These are phyloP conservation scores for Mycena metata DNA, from an alignment of 768 basidiomycete species.

Conservation along the genomic window DNA sequence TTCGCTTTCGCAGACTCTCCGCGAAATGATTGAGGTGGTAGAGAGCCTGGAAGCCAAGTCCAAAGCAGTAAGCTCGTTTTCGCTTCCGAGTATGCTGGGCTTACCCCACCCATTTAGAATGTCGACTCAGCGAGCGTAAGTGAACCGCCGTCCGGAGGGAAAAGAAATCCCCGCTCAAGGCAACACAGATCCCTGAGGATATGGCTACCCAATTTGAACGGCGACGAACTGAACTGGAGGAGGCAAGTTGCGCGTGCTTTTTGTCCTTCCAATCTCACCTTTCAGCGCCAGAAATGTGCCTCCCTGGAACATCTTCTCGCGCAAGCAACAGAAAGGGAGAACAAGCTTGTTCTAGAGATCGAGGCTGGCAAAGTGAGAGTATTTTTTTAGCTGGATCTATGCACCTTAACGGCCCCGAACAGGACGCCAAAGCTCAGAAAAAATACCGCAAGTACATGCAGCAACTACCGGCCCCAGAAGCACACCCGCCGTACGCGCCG, in stretches of 20 bases:
- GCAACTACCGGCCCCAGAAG: background rate
- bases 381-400: too few species aligned
- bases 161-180: too few species aligned
- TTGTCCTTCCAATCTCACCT: too few species aligned
- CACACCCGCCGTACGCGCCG: background rate
- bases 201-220: too few species aligned
- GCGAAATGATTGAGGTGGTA: constrained; percentile 10
- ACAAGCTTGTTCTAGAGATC: too few species aligned
- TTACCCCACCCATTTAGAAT: too few species aligned
- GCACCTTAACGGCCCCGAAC: background rate
- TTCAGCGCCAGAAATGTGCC: background rate
- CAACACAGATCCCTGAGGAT: too few species aligned
- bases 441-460: constrained; percentile 13
- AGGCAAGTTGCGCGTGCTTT: background rate
- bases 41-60: constrained; percentile 2
- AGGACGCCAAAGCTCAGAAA: background rate
- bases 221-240: background rate
- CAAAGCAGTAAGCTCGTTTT: background rate
- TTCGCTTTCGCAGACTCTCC: constrained; percentile 9
- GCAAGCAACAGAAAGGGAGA: background rate
- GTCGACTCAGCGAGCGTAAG: too few species aligned
- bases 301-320: background rate
- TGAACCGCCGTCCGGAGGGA: too few species aligned
- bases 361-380: background rate
- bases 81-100: too few species aligned